Conservation (phyloP, 164 flowering plant species). For the Stephania japonica region DNA sequence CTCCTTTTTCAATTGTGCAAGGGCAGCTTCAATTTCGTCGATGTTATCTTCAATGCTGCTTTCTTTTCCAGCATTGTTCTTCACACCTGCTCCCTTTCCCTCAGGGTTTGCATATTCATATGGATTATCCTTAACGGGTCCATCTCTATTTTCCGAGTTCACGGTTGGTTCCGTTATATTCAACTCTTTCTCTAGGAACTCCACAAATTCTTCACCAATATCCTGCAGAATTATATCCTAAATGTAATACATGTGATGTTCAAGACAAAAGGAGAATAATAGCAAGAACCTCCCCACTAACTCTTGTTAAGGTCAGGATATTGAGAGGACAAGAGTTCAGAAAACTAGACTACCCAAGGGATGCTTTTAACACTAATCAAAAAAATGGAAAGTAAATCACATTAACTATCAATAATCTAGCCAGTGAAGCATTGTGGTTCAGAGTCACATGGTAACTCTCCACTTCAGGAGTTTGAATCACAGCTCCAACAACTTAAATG, state of each 20-base stretch:
- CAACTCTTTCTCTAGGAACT: constrained; percentile 89
- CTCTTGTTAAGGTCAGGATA: not conserved
- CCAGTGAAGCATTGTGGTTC: too few relatives aligned
- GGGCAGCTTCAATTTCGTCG: constrained; percentile 87
- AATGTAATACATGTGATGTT: not conserved
- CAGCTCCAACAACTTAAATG: too few relatives aligned
- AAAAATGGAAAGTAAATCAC: not conserved
- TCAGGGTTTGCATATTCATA: constrained; percentile 21
- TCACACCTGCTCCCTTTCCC: constrained; percentile 7
- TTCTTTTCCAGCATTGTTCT: constrained; percentile 18
- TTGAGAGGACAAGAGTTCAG: not conserved
- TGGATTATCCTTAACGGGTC: constrained; percentile 16
- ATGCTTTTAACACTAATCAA: not conserved
- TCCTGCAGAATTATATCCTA: constrained; percentile 41
- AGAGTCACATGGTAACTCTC: too few relatives aligned
- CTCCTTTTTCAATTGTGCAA: constrained; percentile 71
- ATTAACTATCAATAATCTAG: too few relatives aligned
- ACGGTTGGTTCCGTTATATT: constrained; percentile 51
- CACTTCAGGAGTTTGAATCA: too few relatives aligned
- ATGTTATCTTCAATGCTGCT: constrained; percentile 61
- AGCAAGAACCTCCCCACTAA: not conserved
- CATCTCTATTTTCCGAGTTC: constrained; percentile 19
- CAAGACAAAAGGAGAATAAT: not conserved
- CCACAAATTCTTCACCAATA: constrained; percentile 95
- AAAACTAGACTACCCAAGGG: not conserved